These are phyloP conservation scores for Podila minutissima DNA, from an alignment of 192 early-diverging fungal genomes.

Conservation along the genomic window DNA sequence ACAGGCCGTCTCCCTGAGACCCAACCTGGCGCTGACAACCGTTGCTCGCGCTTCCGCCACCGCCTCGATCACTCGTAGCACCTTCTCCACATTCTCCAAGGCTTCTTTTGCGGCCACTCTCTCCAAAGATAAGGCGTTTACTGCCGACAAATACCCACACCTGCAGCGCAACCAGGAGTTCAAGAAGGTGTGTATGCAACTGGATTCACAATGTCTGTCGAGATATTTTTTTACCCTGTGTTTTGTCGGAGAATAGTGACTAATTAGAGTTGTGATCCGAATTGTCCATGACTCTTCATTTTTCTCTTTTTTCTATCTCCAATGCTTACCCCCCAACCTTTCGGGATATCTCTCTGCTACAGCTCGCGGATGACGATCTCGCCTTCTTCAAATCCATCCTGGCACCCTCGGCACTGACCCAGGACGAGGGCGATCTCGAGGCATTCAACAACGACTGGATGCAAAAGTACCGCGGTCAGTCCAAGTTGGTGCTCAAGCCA, in stretches of 20 bases:
- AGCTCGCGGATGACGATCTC: constrained; percentile 70
- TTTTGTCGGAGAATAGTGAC: constrained; percentile 4
- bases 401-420: constrained; percentile 53
- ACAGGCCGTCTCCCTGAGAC: not conserved
- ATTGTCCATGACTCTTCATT: constrained; percentile 4
- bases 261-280: not conserved
- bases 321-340: not conserved
- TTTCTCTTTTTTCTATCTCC: not conserved
- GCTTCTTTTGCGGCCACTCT: constrained; percentile 15
- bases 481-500: constrained; percentile 85
- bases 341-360: not conserved
- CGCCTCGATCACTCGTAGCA: not conserved
- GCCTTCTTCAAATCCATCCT: constrained; percentile 69
- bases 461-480: constrained; percentile 92
- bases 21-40: not conserved
- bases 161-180: constrained; percentile 54
- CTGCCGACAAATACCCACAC: constrained; percentile 61
- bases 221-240: not conserved
- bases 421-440: constrained; percentile 68
- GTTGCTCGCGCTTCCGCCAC: not conserved
- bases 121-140: constrained; percentile 24
- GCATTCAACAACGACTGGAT: constrained; percentile 95
- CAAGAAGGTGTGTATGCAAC: constrained; percentile 27
- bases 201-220: not conserved
- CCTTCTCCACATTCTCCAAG: constrained; percentile 21